These are phyloP conservation scores for Fusarium paranaense DNA, from an alignment of 2,329 filamentous ascomycete genomes.

Conservation along the genomic window DNA sequence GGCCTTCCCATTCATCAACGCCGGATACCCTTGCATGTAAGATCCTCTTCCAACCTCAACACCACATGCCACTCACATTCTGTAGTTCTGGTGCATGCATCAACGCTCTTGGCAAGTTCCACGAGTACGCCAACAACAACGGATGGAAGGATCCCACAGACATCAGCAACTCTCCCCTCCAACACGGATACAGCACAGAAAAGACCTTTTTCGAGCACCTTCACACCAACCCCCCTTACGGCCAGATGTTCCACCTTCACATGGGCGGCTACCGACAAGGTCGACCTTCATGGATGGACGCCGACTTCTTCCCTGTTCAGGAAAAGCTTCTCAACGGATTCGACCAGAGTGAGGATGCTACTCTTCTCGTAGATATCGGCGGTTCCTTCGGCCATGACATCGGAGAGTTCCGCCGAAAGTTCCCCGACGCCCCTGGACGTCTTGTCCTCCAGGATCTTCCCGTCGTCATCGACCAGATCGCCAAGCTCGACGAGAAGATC, in stretches of 20 bases:
- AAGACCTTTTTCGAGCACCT: slow-evolving; percentile 51
- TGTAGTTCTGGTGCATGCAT: slow-evolving; percentile 25
- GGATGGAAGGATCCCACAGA: slow-evolving; percentile 48
- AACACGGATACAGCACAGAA: slow-evolving; percentile 50
- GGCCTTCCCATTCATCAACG: slow-evolving; percentile 49
- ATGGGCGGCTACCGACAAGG: slow-evolving; percentile 53
- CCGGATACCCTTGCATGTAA: slow-evolving; percentile 50
- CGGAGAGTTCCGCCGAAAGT: slow-evolving; percentile 48
- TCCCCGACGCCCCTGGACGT: slow-evolving; percentile 52
- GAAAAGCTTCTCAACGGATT: slow-evolving; percentile 46
- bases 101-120: slow-evolving; percentile 42
- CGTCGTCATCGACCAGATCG: slow-evolving; percentile 51
- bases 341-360: slow-evolving; percentile 40
- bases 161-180: slow-evolving; percentile 44
- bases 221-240: slow-evolving; percentile 44
- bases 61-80: neutral
- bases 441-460: slow-evolving; percentile 63
- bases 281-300: slow-evolving; percentile 49
- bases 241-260: slow-evolving; percentile 51
- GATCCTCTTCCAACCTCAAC: neutral
- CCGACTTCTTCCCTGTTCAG: slow-evolving; percentile 51
- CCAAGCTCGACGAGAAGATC: slow-evolving; percentile 45
- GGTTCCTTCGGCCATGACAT: slow-evolving; percentile 52
- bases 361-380: slow-evolving; percentile 51
- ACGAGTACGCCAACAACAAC: slow-evolving; percentile 45